Evolutionary conservation across 1,284 basidiomycete species (phyloP).

Genomic region (Mycosarcoma mackinlayi): DNA sequence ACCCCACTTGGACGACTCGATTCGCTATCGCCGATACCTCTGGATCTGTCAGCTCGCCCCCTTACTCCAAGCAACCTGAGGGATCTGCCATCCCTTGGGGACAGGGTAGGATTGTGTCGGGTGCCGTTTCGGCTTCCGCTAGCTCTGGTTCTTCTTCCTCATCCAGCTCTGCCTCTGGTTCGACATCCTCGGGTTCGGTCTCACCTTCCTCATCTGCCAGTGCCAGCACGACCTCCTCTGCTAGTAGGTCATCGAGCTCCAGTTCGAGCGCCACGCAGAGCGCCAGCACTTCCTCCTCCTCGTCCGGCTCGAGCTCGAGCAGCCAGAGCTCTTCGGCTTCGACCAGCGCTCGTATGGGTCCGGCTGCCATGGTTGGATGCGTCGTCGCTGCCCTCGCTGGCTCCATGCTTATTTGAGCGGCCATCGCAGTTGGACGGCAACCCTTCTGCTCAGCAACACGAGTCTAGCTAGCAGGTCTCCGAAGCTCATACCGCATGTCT

Average conservation of each 20-base stretch:
- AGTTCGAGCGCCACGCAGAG: conserved; percentile 19
- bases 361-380: conserved; percentile 38
- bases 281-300: too few species aligned
- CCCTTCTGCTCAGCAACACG: too few species aligned
- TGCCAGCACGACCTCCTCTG: conserved; percentile 10
- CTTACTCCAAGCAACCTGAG: conserved; percentile 73
- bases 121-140: conserved; percentile 11
- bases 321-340: conserved; percentile 26
- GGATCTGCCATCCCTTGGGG: conserved; percentile 77
- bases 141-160: conserved; percentile 4
- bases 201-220: conserved; percentile 12
- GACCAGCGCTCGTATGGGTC: conserved; percentile 12
- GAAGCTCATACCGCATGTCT: too few species aligned
- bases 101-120: conserved; percentile 74
- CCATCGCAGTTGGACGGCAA: too few species aligned
- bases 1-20: conserved; percentile 79
- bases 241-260: conserved; percentile 10
- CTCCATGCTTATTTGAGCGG: conserved; percentile 26
- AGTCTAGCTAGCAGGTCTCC: too few species aligned
- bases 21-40: conserved; percentile 78
- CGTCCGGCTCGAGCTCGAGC: conserved; percentile 21
- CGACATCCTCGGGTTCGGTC: conserved; percentile 12
- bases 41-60: conserved; percentile 73
- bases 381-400: conserved; percentile 35
- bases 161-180: conserved; percentile 4